Percentiles rank a stretch among this genome's conserved stretches.
Conservation (phyloP, 2,329 filamentous ascomycete species). For the Cladosporium austrohemisphaericum region DNA sequence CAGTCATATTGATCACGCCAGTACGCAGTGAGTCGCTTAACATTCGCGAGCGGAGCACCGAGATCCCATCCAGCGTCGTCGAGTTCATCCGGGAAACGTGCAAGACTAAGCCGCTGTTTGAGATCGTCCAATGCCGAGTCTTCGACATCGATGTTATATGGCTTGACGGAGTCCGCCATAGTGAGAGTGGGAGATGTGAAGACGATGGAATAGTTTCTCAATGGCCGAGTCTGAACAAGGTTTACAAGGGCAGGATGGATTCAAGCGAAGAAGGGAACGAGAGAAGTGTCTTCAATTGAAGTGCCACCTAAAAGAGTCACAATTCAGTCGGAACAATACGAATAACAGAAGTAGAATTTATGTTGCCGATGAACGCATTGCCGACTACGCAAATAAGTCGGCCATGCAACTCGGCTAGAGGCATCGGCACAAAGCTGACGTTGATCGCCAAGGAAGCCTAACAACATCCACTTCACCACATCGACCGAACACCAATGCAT, state of each 20-base stretch:
- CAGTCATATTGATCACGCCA: constrained; percentile 59
- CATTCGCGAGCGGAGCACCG: constrained; percentile 55
- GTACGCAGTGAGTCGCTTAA: constrained; percentile 53
- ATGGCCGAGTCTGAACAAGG: background rate
- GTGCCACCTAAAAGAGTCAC: too few relatives aligned
- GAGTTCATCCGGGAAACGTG: constrained; percentile 54
- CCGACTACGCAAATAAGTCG: constrained; percentile 9
- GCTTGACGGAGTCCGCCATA: constrained; percentile 17
- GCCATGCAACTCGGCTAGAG: constrained; percentile 1
- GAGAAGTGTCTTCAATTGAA: too few relatives aligned
- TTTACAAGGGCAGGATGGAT: too few relatives aligned
- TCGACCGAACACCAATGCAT: too few relatives aligned
- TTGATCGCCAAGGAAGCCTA: constrained; percentile 3
- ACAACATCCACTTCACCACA: background rate
- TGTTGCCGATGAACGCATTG: background rate
- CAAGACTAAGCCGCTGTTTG: constrained; percentile 50
- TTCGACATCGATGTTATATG: constrained; percentile 48
- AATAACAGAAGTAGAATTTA: background rate
- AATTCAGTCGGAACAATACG: too few relatives aligned
- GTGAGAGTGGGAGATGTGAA: background rate
- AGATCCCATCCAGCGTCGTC: constrained; percentile 51
- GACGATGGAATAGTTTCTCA: too few relatives aligned
- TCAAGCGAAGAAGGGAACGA: too few relatives aligned
- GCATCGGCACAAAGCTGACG: background rate
- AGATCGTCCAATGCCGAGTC: constrained; percentile 51